phyloP scores from a whole-genome alignment of 352 stramenopile genomes.

The Phytopythium montanum region DNA sequence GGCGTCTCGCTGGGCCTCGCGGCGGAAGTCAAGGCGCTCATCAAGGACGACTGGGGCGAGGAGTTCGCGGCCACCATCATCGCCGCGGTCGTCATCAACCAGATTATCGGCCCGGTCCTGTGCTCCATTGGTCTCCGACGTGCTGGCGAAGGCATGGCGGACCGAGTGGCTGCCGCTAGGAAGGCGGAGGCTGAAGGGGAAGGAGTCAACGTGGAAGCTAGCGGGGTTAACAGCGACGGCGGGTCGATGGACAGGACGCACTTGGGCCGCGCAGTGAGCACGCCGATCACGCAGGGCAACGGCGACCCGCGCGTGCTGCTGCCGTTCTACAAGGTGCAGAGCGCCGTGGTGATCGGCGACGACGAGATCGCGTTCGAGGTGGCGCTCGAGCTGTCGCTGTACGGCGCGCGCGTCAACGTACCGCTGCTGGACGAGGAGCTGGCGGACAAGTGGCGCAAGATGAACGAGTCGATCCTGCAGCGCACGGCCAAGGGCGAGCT shows the following conservation, averaged over 20 bases:
- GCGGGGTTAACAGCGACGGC: slow-evolving; percentile 1
- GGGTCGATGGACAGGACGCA: slow-evolving; percentile 3
- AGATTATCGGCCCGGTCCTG: slow-evolving; percentile 55
- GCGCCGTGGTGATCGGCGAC: slow-evolving; percentile 54
- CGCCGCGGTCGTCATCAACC: slow-evolving; percentile 59
- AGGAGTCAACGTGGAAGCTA: slow-evolving; percentile 1
- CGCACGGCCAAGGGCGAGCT: slow-evolving; percentile 52
- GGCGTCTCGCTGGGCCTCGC: slow-evolving; percentile 58
- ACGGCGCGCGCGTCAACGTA: slow-evolving; percentile 53
- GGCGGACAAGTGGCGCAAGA: slow-evolving; percentile 54
- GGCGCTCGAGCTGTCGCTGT: slow-evolving; percentile 53
- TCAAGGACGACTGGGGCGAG: slow-evolving; percentile 45
- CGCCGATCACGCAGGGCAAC: slow-evolving; percentile 12
- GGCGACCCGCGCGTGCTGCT: slow-evolving; percentile 39
- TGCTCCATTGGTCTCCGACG: slow-evolving; percentile 46
- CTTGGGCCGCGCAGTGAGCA: slow-evolving; percentile 10
- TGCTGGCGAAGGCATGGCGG: slow-evolving; percentile 39
- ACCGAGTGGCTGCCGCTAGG: slow-evolving; percentile 15
- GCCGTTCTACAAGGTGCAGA: slow-evolving; percentile 40
- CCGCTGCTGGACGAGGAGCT: slow-evolving; percentile 55
- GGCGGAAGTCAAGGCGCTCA: slow-evolving; percentile 53
- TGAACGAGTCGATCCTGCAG: slow-evolving; percentile 55
- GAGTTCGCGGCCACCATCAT: slow-evolving; percentile 65
- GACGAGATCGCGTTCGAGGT: slow-evolving; percentile 61
- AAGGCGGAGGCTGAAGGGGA: slow-evolving; percentile 9